phyloP scores from a whole-genome alignment of 2,329 filamentous ascomycete genomes.

The Chrysoporthe cubensis region DNA sequence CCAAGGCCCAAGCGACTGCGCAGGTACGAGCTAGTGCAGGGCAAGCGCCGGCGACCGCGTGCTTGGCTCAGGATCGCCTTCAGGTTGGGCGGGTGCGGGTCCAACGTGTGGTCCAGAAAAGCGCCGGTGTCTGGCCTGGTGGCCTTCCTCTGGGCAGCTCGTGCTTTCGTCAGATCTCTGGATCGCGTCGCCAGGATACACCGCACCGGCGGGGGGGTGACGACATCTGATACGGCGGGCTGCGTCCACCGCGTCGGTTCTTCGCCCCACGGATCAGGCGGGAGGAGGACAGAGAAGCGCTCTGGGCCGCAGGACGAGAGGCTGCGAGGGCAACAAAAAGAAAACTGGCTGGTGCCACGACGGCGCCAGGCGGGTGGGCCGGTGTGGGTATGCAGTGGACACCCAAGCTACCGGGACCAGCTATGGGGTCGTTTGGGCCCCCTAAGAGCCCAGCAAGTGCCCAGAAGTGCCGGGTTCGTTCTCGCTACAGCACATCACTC shows the following conservation, averaged over 20 bases:
- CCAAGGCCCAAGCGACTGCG: not conserved
- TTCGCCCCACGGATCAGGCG: constrained; percentile 2
- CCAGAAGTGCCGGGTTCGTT: not conserved
- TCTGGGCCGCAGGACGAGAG: constrained; percentile 22
- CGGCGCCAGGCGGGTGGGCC: not conserved
- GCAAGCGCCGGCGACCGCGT: not conserved
- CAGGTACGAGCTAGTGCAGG: not conserved
- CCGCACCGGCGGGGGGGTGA: not conserved
- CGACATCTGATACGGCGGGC: not conserved
- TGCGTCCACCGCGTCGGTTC: not conserved
- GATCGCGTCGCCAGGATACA: not conserved
- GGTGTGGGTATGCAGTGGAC: constrained; percentile 2
- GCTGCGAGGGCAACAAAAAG: constrained; percentile 24
- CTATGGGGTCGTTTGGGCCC: not conserved
- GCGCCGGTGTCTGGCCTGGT: not conserved
- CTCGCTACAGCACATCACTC: too few species aligned
- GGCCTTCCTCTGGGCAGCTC: not conserved
- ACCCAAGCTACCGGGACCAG: not conserved
- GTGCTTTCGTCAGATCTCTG: not conserved
- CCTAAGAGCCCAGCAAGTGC: not conserved
- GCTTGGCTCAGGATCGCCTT: not conserved
- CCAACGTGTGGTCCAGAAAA: constrained; percentile 11
- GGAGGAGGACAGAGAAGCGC: not conserved
- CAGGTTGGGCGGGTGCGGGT: constrained; percentile 6
- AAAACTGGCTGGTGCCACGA: constrained; percentile 25